Evolutionary conservation across 2,329 filamentous ascomycete genomes (phyloP), one percentile per base, ranked within the genome.

Genomic region (Coniochaeta sp.): DNA sequence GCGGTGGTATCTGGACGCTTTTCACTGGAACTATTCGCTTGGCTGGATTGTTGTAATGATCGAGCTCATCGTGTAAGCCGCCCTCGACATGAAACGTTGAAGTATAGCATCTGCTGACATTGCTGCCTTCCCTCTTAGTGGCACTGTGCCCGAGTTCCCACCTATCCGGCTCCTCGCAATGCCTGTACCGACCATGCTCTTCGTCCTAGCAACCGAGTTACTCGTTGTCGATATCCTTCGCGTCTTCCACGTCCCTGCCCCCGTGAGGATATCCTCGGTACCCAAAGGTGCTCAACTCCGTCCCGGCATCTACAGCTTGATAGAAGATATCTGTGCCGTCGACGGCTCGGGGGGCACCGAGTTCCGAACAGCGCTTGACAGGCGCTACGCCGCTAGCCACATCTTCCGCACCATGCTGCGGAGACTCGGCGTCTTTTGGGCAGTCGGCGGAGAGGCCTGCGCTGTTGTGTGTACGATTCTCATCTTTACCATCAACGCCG

Each of bases 301-400:
- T 3, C 87, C 87, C 0, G 80, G 83, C 2, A 78, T 83, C 1
- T 86, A 87, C 65, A 87, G 86, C 57, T 77, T 89, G 33, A 82
- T 89, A 28, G 87, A 89, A 71, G 87, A 89, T 66, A 79, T 88
- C 26, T 80, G 88, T 16, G 85, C 84, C 5, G 87, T 89, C 44
- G 87, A 89, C 67, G 86, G 84, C 22, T 81, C 79, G 3, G 86
- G 83, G 11, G 82, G 82, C 1, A 76, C 79, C 60, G 77, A 73
- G 1, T 86, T 81, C 64, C 75, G 82, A 52, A 74, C 78, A 65
- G 78, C 78, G 0, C 67, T 85, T 22, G 72, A 78, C 57, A 77
- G 74, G 43, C 73, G 82, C 63, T 85, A 84, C 63, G 73, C 79
- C 14, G 79, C 78, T 3, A 85, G 82, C 60, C 76, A 76, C 59